Percentiles rank a stretch among this genome's conserved stretches.
Evolutionary conservation across 345 rosid species (phyloP).

Genomic region (Turnera subulata): DNA sequence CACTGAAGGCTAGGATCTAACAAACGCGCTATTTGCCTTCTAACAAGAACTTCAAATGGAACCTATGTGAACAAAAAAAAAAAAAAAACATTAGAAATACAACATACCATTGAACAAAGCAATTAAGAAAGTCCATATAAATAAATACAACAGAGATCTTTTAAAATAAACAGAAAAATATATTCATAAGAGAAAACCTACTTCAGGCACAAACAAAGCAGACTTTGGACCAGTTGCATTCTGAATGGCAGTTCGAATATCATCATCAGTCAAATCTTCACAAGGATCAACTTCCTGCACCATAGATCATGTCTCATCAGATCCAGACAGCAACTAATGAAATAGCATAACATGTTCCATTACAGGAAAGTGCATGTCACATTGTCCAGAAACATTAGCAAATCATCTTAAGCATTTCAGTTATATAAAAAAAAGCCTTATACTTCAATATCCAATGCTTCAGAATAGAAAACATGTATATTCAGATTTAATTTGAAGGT

Average conservation of each 20-base stretch:
- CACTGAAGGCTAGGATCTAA: slow-evolving; percentile 97
- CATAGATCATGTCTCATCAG: slow-evolving; percentile 10
- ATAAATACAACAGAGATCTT: slow-evolving; percentile 4
- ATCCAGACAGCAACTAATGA: not conserved
- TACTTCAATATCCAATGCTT: no score
- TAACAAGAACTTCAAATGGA: slow-evolving; percentile 93
- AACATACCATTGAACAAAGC: slow-evolving; percentile 10
- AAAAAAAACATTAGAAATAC: slow-evolving; percentile 10
- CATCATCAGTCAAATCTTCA: slow-evolving; percentile 87
- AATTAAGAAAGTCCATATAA: not conserved
- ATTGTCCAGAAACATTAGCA: not conserved
- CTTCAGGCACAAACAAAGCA: slow-evolving; percentile 88
- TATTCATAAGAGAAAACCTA: slow-evolving; percentile 28
- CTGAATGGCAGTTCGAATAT: slow-evolving; percentile 92
- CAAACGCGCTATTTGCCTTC: slow-evolving; percentile 87
- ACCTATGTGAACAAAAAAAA: slow-evolving; percentile 42
- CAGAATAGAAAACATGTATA: no score
- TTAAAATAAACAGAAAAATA: no score
- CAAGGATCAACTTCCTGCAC: slow-evolving; percentile 95
- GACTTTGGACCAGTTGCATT: slow-evolving; percentile 94
- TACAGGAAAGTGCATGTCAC: not conserved
- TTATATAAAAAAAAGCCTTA: no score
- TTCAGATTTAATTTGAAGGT: no score
- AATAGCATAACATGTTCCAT: not conserved
- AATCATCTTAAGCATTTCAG: no score